A percentile compares a stretch with the other conserved stretches of the same genome.
Conservation (phyloP, 768 basidiomycete genomes). For the Suillus subluteus region DNA sequence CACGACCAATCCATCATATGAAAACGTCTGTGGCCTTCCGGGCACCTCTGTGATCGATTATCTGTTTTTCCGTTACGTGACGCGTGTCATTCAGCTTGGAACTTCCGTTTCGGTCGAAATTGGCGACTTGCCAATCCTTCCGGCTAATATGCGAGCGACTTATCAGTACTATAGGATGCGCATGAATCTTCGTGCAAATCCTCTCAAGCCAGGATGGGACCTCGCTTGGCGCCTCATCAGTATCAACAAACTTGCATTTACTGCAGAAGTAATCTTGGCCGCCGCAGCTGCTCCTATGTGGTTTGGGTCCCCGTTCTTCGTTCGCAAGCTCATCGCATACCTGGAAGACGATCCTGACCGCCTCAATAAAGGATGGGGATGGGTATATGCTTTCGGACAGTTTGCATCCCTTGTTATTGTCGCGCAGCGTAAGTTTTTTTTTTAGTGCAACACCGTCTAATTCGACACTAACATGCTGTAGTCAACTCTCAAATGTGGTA, state of each 20-base stretch:
- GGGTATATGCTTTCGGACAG: slow-evolving; percentile 64
- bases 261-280: slow-evolving; percentile 52
- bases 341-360: slow-evolving; percentile 65
- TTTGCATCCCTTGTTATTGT: slow-evolving; percentile 28
- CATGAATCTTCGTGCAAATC: slow-evolving; percentile 45
- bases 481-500: slow-evolving; percentile 76
- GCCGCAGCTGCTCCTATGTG: slow-evolving; percentile 61
- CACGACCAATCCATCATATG: slow-evolving; percentile 62
- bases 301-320: slow-evolving; percentile 66
- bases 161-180: slow-evolving; percentile 70
- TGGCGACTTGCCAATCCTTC: slow-evolving; percentile 84
- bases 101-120: slow-evolving; percentile 76
- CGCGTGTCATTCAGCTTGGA: slow-evolving; percentile 85
- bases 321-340: slow-evolving; percentile 62
- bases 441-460: slow-evolving; percentile 44
- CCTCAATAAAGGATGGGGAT: slow-evolving; percentile 68
- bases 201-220: slow-evolving; percentile 59
- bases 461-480: slow-evolving; percentile 25
- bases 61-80: slow-evolving; percentile 87
- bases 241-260: slow-evolving; percentile 52
- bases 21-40: slow-evolving; percentile 72
- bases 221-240: slow-evolving; percentile 64
- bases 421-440: slow-evolving; percentile 40
- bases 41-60: slow-evolving; percentile 48
- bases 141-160: slow-evolving; percentile 70